Evolutionary conservation across 2,329 filamentous ascomycete genomes (phyloP).

Genomic region (Gaeumannomyces sp.): DNA sequence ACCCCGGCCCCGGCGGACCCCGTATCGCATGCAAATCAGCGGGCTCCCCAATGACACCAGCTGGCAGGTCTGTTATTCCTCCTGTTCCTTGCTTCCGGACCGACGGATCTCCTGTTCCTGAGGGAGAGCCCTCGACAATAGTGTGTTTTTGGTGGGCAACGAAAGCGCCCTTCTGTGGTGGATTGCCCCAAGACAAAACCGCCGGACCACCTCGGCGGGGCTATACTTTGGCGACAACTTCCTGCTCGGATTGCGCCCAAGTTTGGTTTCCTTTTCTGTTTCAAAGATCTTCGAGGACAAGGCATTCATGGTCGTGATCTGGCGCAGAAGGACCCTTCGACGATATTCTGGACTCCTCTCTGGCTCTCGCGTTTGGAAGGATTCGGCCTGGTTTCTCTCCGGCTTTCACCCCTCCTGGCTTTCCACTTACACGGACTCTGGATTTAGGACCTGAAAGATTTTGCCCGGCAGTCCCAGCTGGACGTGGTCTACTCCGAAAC

Average conservation of each 20-base stretch:
- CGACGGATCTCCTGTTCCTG: constrained; percentile 26
- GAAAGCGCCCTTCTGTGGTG: not conserved
- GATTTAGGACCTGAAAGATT: constrained; percentile 98
- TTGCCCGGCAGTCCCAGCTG: constrained; percentile 91
- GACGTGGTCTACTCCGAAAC: constrained; percentile 99
- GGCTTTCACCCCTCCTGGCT: constrained; percentile 40
- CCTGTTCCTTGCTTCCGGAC: constrained; percentile 49
- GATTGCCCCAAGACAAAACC: not conserved
- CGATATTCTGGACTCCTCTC: constrained; percentile 17
- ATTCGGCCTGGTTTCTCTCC: not conserved
- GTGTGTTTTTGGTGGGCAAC: not conserved
- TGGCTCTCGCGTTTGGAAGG: constrained; percentile 27
- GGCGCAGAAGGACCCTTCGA: constrained; percentile 4
- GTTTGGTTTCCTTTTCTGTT: not conserved
- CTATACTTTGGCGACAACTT: not conserved
- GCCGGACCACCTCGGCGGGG: not conserved
- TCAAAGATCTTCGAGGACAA: not conserved
- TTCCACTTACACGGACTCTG: constrained; percentile 75
- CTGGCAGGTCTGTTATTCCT: constrained; percentile 94
- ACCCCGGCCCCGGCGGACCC: constrained; percentile 82
- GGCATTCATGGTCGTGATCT: constrained; percentile 1
- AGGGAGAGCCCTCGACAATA: not conserved
- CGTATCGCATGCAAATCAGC: constrained; percentile 95
- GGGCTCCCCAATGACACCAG: constrained; percentile 97
- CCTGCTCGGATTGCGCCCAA: not conserved